phyloP scores from a whole-genome alignment of 176 grass and related monocot species.

The Triticum dicoccoides region DNA sequence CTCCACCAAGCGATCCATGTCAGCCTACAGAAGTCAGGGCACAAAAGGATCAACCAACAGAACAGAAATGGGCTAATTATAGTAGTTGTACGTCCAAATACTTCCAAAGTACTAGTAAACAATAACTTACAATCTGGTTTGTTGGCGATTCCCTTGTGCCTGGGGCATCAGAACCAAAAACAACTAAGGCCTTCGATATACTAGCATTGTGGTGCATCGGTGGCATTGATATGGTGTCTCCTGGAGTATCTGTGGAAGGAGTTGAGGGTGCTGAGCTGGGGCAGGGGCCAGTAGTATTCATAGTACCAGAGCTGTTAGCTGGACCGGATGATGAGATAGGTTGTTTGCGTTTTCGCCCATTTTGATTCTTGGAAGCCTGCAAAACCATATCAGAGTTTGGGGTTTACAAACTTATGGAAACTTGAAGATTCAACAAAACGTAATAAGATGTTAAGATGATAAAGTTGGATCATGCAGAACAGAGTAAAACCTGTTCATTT shows the following conservation, averaged over 20 bases:
- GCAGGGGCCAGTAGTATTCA: slow-evolving; percentile 72
- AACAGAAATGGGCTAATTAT: background rate
- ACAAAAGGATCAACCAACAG: slow-evolving; percentile 8
- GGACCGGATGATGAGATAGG: slow-evolving; percentile 65
- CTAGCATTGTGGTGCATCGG: slow-evolving; percentile 48
- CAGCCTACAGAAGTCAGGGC: slow-evolving; percentile 47
- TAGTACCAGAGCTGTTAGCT: slow-evolving; percentile 84
- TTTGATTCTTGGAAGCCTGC: slow-evolving; percentile 64
- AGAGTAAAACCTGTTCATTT: slow-evolving; percentile 64
- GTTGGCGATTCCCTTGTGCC: slow-evolving; percentile 54
- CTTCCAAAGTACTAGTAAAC: slow-evolving; percentile 2
- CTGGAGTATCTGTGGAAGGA: slow-evolving; percentile 76
- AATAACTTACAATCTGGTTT: slow-evolving; percentile 64
- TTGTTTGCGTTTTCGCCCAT: slow-evolving; percentile 73
- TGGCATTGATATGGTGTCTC: slow-evolving; percentile 72
- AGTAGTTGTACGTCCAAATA: slow-evolving; percentile 1
- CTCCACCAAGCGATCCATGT: slow-evolving; percentile 78
- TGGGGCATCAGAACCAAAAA: slow-evolving; percentile 44
- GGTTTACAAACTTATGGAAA: background rate
- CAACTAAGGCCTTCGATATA: slow-evolving; percentile 51
- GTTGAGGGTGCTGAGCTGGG: slow-evolving; percentile 91
- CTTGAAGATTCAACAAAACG: background rate
- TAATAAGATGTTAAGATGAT: slow-evolving; percentile 26
- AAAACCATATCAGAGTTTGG: slow-evolving; percentile 26
- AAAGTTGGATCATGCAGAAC: slow-evolving; percentile 5